Conservation (phyloP, 169 alveolate species). For the Ichthyophthirius multifiliis region DNA sequence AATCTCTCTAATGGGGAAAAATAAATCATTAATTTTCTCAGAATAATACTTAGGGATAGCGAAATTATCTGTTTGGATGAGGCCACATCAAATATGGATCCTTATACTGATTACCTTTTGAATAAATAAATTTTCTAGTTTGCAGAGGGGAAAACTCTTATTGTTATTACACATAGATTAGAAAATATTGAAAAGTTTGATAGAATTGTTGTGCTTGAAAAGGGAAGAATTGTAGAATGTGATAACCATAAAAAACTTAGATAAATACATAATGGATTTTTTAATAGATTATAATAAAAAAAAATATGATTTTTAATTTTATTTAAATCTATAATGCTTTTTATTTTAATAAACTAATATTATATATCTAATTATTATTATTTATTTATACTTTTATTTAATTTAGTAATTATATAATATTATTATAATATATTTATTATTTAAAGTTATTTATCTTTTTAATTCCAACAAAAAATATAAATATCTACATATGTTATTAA, state of each 20-base stretch:
- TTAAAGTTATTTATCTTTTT: too few relatives aligned
- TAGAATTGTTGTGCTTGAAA: conserved; percentile 47
- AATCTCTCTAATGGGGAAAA: conserved; percentile 66
- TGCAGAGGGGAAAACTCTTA: conserved; percentile 45
- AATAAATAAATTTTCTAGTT: conserved; percentile 37
- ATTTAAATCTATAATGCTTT: too few relatives aligned
- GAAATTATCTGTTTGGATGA: conserved; percentile 59
- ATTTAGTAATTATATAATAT: too few relatives aligned
- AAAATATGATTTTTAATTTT: too few relatives aligned
- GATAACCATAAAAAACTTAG: conserved; percentile 42
- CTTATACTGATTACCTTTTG: conserved; percentile 52
- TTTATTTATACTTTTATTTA: too few relatives aligned
- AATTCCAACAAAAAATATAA: too few relatives aligned
- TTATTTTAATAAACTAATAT: too few relatives aligned
- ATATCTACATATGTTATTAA: too few relatives aligned
- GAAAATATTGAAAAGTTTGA: conserved; percentile 52
- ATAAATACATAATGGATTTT: conserved; percentile 43
- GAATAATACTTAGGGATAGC: conserved; percentile 49
- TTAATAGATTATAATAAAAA: conserved; percentile 11
- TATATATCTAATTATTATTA: too few relatives aligned
- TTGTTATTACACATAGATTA: conserved; percentile 58
- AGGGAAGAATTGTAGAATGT: conserved; percentile 53
- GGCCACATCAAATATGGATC: conserved; percentile 64
- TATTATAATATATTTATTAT: too few relatives aligned
- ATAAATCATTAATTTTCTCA: conserved; percentile 52